Evolutionary conservation across 2,329 filamentous ascomycete genomes (phyloP).

Genomic region (Bipolaris oryzae): DNA sequence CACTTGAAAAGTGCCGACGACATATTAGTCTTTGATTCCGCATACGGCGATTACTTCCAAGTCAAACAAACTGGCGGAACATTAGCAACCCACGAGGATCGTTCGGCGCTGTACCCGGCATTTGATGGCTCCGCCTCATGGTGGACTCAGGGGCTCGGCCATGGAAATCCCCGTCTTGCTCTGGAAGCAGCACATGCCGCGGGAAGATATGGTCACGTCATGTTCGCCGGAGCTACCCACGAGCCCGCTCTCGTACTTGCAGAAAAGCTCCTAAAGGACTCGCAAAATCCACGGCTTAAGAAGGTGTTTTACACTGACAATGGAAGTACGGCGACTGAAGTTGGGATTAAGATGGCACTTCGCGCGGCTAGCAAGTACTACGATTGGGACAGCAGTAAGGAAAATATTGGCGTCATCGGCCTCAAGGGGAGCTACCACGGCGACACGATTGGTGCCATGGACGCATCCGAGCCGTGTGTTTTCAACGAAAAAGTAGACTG

Average conservation of each 20-base stretch:
- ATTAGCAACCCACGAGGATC: conserved; percentile 16
- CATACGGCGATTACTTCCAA: conserved; percentile 79
- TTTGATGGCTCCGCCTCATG: conserved; percentile 88
- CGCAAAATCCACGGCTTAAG: conserved; percentile 68
- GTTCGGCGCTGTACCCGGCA: conserved; percentile 63
- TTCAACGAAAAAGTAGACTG: conserved; percentile 86
- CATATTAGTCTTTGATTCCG: conserved; percentile 80
- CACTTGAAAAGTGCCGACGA: conserved; percentile 63
- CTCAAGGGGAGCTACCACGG: conserved; percentile 84
- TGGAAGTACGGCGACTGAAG: conserved; percentile 81
- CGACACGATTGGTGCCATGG: conserved; percentile 88
- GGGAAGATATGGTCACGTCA: conserved; percentile 84
- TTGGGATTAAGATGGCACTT: conserved; percentile 84
- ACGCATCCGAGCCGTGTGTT: conserved; percentile 75
- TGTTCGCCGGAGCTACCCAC: conserved; percentile 83
- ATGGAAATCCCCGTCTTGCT: conserved; percentile 73
- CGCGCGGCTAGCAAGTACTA: conserved; percentile 71
- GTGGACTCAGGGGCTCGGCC: conserved; percentile 87
- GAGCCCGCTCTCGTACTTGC: conserved; percentile 75
- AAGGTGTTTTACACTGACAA: conserved; percentile 86
- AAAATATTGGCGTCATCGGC: conserved; percentile 71
- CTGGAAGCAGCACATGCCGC: conserved; percentile 81
- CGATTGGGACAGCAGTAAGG: conserved; percentile 64
- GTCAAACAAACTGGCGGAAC: conserved; percentile 52
- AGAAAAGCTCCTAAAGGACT: conserved; percentile 63